Evolutionary conservation across 1,284 basidiomycete genomes (phyloP).

Genomic region (Ceratobasidium sp.): DNA sequence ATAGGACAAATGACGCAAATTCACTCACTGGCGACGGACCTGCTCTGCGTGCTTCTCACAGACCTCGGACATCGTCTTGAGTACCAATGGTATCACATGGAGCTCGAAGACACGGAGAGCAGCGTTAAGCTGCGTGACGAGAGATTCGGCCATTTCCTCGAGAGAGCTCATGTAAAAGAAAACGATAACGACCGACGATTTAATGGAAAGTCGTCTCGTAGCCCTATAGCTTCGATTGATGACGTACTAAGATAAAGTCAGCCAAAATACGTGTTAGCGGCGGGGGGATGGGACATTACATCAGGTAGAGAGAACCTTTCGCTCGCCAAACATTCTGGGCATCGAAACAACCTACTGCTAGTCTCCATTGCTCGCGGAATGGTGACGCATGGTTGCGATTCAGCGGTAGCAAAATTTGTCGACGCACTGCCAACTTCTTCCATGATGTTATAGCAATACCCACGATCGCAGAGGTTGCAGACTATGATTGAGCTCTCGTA

Average conservation of each 20-base stretch:
- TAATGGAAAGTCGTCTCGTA: not conserved
- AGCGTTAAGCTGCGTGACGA: not conserved
- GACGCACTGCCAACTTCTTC: not conserved
- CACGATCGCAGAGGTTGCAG: constrained; percentile 7
- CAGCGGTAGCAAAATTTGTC: not conserved
- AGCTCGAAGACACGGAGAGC: constrained; percentile 15
- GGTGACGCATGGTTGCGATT: not conserved
- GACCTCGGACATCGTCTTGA: not conserved
- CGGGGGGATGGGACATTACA: not conserved
- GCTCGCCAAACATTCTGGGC: constrained; percentile 5
- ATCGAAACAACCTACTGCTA: constrained; percentile 2
- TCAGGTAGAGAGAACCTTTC: not conserved
- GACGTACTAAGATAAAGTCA: not conserved
- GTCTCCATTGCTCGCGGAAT: not conserved
- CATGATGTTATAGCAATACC: not conserved
- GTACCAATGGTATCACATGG: not conserved
- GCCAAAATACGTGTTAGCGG: not conserved
- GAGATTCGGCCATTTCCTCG: not conserved
- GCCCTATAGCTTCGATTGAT: constrained; percentile 24
- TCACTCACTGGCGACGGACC: too few species aligned
- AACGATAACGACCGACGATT: constrained; percentile 8
- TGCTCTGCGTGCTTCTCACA: too few species aligned
- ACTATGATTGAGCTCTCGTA: constrained; percentile 16
- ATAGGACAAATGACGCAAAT: too few species aligned
- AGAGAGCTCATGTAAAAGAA: constrained; percentile 2